Base-by-base conservation (phyloP, 805 yeast species). In the Cyberlindnera americana region DNA sequence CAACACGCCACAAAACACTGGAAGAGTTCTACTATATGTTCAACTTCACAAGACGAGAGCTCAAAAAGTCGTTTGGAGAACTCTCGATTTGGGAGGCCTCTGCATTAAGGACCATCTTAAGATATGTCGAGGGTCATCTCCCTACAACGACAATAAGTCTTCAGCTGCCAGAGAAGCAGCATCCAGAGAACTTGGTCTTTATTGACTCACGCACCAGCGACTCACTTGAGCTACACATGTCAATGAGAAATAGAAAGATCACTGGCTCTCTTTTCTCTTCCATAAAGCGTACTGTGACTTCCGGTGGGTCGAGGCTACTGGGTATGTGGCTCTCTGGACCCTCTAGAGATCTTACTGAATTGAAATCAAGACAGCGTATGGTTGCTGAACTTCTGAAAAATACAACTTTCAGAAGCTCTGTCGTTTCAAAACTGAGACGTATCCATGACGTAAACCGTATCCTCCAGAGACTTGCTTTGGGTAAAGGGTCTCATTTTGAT, bases 311-410 rank as follows among this genome's bases (percentile, higher is more conserved):
- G 0, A 66, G 98, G 29, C 54, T 84, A n/a, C 62, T 93, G 11
- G 74, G 81, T 7, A 79, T 81, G 37, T 88, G 97, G 96, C 62
- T 91, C 5, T 70, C 85, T 19, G 78, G 87, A 2, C 99, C 99
- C 0, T 72, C 86, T 0, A 70, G 83, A 9, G 74, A 82, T 51
- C 52, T 74, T 0, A 50, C 56, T 0, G 83, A 77, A 45, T 77
- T 93, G 12, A 59, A 58, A 14, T 52, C 57, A 15, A 66, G 99
- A 19, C 86, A 79, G 33, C 63, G 62, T 14, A 50, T 72, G 11
- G 82, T 84, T 0, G 56, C 59, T 6, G 54, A 64, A 4, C 73
- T 83, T 31, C 40, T 57, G 24, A 56, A 54, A 7, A 56, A 69
- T 32, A 25, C 42, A 2, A 34, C 39, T 1, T 53, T 65, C 25